phyloP scores from a whole-genome alignment of 768 basidiomycete species.

The Mycena amicta region DNA sequence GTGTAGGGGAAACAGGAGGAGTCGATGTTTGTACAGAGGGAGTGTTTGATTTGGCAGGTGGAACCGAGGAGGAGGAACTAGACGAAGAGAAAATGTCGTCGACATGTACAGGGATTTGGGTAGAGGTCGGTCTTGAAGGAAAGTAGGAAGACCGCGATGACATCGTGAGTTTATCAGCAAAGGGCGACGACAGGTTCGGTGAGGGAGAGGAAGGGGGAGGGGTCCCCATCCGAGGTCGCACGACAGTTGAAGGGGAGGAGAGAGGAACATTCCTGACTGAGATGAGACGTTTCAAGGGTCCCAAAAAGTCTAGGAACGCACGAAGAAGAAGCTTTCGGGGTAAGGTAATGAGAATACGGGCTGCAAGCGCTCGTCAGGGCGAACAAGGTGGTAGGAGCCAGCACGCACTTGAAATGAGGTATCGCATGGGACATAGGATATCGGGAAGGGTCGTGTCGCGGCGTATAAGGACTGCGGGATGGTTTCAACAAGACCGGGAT shows the following conservation, averaged over 20 bases:
- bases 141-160: constrained; percentile 13
- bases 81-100: constrained; percentile 32
- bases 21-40: constrained; percentile 21
- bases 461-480: constrained; percentile 17
- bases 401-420: constrained; percentile 36
- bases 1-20: constrained; percentile 26
- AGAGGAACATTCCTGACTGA: constrained; percentile 5
- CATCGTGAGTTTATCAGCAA: constrained; percentile 42
- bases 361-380: neutral
- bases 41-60: neutral
- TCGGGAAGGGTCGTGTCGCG: constrained; percentile 26
- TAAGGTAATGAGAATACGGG: constrained; percentile 7
- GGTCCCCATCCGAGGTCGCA: constrained; percentile 30
- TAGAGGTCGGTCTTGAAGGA: constrained; percentile 18
- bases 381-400: neutral
- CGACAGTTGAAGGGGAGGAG: constrained; percentile 30
- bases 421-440: constrained; percentile 29
- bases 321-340: constrained; percentile 17
- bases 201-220: constrained; percentile 32
- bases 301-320: no score
- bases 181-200: constrained; percentile 48
- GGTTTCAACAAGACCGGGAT: neutral
- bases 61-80: constrained; percentile 23
- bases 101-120: constrained; percentile 21
- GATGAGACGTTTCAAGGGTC: constrained; percentile 3